Evolutionary conservation across 2,329 filamentous ascomycete species (phyloP), one percentile per base, ranked within the genome.

Genomic region (Exophiala aquamarina): DNA sequence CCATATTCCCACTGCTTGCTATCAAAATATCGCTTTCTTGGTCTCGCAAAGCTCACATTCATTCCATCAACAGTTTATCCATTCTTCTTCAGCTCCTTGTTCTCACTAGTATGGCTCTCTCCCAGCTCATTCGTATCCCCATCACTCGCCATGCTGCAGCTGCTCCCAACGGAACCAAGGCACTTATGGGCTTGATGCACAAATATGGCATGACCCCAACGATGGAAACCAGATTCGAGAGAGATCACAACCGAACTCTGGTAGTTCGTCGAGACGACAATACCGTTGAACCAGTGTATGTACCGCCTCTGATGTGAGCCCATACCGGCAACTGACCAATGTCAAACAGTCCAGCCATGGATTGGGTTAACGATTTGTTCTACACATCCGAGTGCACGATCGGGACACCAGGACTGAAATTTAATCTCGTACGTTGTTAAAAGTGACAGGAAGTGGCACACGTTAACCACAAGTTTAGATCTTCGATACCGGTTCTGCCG

Each of bases 401-500:
- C 50, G 86, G 86, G 20, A 83, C 78, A 2, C 84, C 84, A 13
- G 65, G 74, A 1, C 84, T 88, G 68, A 80, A 68, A 36, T 56
- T 83, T 34, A 75, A 74, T 54, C 40, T 55, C 26, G 52, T 54
- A 36, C 8, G 46, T 53, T 28, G 5, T 15, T 26, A 29, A 14
- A n/a, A 13, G 3, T 21, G 14, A 26, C 31, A 10, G 5, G 17
- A 4, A 15, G 3, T 11, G 14, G 31, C 11, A 43, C 29, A 31
- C 23, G 35, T 20, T 23, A 29, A 28, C 42, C 33, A 20, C 17
- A 18, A 36, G 20, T 13, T 10, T 23, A 44, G 44, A 78, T 87
- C 59, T 87, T 88, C 52, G 85, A 89, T 62, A 87, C 84, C 31
- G 84, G 84, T 15, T 86, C 82, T 9, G 76, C 83, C 15, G 85